A percentile compares a stretch with the other conserved stretches of the same genome.
Evolutionary conservation across 139 green algal genomes (phyloP).

Genomic region (Chlamydomonas asymmetrica): DNA sequence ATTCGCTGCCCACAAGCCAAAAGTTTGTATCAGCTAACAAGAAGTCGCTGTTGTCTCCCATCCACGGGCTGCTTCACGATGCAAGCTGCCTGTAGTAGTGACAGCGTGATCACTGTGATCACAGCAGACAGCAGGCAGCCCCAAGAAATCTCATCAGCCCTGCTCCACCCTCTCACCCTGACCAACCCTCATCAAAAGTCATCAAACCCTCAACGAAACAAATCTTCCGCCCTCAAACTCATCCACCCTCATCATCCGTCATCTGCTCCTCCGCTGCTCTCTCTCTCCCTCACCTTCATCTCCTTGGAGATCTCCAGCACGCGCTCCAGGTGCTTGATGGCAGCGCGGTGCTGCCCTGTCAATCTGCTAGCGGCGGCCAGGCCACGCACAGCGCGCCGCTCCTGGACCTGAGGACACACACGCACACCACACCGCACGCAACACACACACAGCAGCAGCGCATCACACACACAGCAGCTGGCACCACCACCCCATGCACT

Average conservation of each 20-base stretch:
- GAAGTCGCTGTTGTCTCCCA: too few species aligned
- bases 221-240: background rate
- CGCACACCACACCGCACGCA: too few species aligned
- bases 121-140: background rate
- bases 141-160: background rate
- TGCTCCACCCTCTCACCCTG: background rate
- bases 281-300: slow-evolving; percentile 41
- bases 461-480: too few species aligned
- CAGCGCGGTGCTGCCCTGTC: slow-evolving; percentile 63
- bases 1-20: too few species aligned
- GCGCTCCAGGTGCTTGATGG: slow-evolving; percentile 84
- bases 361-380: slow-evolving; percentile 79
- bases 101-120: too few species aligned
- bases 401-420: slow-evolving; percentile 72
- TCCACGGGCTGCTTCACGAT: too few species aligned
- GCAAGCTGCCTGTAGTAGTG: too few species aligned
- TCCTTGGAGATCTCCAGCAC: slow-evolving; percentile 83
- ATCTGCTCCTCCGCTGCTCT: background rate
- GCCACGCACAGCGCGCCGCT: slow-evolving; percentile 84
- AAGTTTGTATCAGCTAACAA: too few species aligned
- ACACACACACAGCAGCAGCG: too few species aligned
- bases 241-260: background rate
- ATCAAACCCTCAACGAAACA: background rate
- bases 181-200: background rate
- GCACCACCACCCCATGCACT: too few species aligned